Evolutionary conservation across 495 filamentous ascomycete genomes (phyloP).

Genomic region (Neurospora tetrasperma): DNA sequence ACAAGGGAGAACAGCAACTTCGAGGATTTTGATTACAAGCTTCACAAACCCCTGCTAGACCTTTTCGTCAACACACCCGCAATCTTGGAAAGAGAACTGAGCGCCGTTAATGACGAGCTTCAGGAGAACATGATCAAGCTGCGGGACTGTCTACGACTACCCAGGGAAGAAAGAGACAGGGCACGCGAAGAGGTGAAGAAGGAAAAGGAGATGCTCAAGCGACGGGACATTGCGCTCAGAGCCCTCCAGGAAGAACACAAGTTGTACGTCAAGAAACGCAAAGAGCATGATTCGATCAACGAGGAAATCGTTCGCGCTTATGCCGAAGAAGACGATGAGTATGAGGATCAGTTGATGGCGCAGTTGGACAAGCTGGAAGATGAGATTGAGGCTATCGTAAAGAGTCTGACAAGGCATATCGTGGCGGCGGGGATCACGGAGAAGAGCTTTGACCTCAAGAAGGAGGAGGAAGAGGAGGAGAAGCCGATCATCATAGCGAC

Average conservation of each 20-base stretch:
- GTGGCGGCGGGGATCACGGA: slow-evolving; percentile 25
- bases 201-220: slow-evolving; percentile 12
- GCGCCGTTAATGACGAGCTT: slow-evolving; percentile 17
- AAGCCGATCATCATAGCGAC: slow-evolving; percentile 10
- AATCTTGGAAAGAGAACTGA: slow-evolving; percentile 22
- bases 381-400: slow-evolving; percentile 21
- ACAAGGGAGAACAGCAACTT: background rate
- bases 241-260: slow-evolving; percentile 19
- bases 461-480: slow-evolving; percentile 15
- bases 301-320: slow-evolving; percentile 28
- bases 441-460: slow-evolving; percentile 19
- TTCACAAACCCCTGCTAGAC: slow-evolving; percentile 20
- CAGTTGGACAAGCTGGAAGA: slow-evolving; percentile 25
- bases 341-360: slow-evolving; percentile 23
- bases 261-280: slow-evolving; percentile 19
- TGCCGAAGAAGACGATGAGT: slow-evolving; percentile 26
- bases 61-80: slow-evolving; percentile 24
- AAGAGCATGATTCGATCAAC: slow-evolving; percentile 26
- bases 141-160: background rate
- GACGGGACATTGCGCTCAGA: slow-evolving; percentile 10
- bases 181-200: slow-evolving; percentile 25
- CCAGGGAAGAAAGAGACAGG: slow-evolving; percentile 22
- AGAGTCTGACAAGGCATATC: slow-evolving; percentile 18
- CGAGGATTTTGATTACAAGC: slow-evolving; percentile 3
- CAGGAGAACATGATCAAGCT: slow-evolving; percentile 20